phyloP scores from a whole-genome alignment of 1,284 basidiomycete genomes.

The Ceratobasidium sp. region DNA sequence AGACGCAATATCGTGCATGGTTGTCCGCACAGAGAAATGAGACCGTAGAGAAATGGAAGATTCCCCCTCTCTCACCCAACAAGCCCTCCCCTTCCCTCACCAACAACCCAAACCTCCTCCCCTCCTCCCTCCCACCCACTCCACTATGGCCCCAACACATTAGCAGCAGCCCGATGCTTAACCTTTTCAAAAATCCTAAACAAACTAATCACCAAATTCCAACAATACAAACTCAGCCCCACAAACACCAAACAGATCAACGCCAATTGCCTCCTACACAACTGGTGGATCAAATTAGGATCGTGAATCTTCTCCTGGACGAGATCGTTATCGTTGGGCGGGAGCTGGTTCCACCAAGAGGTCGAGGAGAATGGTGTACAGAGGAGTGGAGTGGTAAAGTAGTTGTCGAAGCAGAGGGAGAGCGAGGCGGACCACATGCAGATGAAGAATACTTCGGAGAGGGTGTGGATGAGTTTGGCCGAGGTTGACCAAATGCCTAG shows the following conservation, averaged over 20 bases:
- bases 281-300: slow-evolving; percentile 45
- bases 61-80: too few relatives aligned
- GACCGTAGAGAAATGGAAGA: too few relatives aligned
- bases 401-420: slow-evolving; percentile 90
- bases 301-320: slow-evolving; percentile 17
- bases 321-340: slow-evolving; percentile 62
- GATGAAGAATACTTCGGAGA: slow-evolving; percentile 88
- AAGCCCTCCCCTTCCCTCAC: too few relatives aligned
- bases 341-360: slow-evolving; percentile 80
- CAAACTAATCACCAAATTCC: slow-evolving; percentile 85
- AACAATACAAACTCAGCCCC: slow-evolving; percentile 82
- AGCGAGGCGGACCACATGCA: slow-evolving; percentile 93
- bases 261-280: slow-evolving; percentile 69
- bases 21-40: too few relatives aligned
- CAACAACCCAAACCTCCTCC: too few relatives aligned
- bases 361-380: slow-evolving; percentile 73
- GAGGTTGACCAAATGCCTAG: slow-evolving; percentile 91
- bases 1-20: too few relatives aligned
- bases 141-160: slow-evolving; percentile 50
- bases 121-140: too few relatives aligned
- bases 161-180: slow-evolving; percentile 64
- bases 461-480: slow-evolving; percentile 82
- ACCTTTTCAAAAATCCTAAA: slow-evolving; percentile 91
- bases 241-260: slow-evolving; percentile 82
- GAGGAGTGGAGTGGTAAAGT: slow-evolving; percentile 87